Evolutionary conservation across 2,329 filamentous ascomycete species (phyloP), one percentile per base, ranked within the genome.

Genomic region (Monosporascus sp.): DNA sequence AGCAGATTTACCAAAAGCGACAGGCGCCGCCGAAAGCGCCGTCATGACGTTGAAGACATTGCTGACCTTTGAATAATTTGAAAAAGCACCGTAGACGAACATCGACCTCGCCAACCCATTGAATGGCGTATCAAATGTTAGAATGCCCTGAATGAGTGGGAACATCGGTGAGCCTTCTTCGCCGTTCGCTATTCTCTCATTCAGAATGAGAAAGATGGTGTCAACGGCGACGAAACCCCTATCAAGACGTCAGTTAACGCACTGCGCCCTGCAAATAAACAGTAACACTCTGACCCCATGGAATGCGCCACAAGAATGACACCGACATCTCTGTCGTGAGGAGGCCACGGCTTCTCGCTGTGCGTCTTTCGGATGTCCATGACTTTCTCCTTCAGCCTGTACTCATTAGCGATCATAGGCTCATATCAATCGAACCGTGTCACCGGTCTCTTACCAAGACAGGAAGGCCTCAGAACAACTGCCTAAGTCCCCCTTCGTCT

Each of bases 111-210:
- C 77, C 17, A 83, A 77, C 7, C 86, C 86, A 53, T 90, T 84
- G 70, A 87, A 95, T 0, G 91, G 91, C 0, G 91, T 96, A 69
- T 96, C 91, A 63, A 94, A 94, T 7, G 90, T 84, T 36, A 95
- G 76, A 17, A 95, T 78, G 49, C 88, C 91, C 64, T 90, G 87
- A 55, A 95, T 87, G 51, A 89, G 82, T 0, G 91, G 91, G 68
- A 95, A 95, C 69, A 91, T 83, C 48, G 85, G 78, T 2, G 61
- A 55, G 1, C 61, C 59, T 7, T 70, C 58, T 26, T 66, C 54
- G n/a, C 68, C 65, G 38, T 60, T 65, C 14, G 73, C 66, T 0
- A 80, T 77, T 55, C 84, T 77, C 60, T 90, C 89, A 55, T 85
- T 81, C 44, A 89, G 66, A 43, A 91, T 79, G 26, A 86, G 80